phyloP scores from a whole-genome alignment of 2,329 filamentous ascomycete species.

The Trichoderma arundinaceum region DNA sequence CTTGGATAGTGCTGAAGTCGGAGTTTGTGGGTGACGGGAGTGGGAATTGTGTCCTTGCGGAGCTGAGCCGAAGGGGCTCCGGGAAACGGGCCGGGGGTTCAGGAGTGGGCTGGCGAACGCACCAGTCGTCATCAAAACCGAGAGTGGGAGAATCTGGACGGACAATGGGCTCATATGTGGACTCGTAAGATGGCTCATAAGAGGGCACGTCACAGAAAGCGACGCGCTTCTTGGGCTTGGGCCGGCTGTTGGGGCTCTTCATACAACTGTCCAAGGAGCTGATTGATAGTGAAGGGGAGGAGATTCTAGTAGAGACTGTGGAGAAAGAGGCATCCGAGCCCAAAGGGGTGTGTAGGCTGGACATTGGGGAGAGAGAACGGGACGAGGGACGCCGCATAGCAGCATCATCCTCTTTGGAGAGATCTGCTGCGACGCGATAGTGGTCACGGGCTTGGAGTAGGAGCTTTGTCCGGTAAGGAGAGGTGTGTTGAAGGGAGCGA shows the following conservation, averaged over 20 bases:
- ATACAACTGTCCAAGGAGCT: constrained; percentile 32
- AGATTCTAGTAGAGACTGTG: constrained; percentile 50
- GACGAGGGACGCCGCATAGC: constrained; percentile 48
- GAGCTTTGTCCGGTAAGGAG: constrained; percentile 54
- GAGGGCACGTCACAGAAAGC: constrained; percentile 45
- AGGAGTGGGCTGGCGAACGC: constrained; percentile 38
- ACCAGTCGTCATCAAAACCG: constrained; percentile 58
- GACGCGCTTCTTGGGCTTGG: constrained; percentile 49
- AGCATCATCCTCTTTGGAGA: constrained; percentile 55
- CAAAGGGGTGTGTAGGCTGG: constrained; percentile 54
- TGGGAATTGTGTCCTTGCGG: constrained; percentile 17
- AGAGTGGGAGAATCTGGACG: constrained; percentile 66
- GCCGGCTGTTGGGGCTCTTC: constrained; percentile 30
- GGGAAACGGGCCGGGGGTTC: constrained; percentile 34
- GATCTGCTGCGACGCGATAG: constrained; percentile 55
- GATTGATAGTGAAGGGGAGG: constrained; percentile 54
- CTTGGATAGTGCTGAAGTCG: constrained; percentile 29
- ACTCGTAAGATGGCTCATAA: constrained; percentile 42
- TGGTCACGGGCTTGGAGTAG: constrained; percentile 59
- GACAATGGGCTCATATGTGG: constrained; percentile 53
- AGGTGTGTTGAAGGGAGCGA: constrained; percentile 53
- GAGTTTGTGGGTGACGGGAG: constrained; percentile 31
- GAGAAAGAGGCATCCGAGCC: constrained; percentile 54
- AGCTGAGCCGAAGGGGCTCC: constrained; percentile 27
- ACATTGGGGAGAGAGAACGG: constrained; percentile 48